Evolutionary conservation across 257 asterid genomes (phyloP).

Genomic region (Nicotiana paniculata): DNA sequence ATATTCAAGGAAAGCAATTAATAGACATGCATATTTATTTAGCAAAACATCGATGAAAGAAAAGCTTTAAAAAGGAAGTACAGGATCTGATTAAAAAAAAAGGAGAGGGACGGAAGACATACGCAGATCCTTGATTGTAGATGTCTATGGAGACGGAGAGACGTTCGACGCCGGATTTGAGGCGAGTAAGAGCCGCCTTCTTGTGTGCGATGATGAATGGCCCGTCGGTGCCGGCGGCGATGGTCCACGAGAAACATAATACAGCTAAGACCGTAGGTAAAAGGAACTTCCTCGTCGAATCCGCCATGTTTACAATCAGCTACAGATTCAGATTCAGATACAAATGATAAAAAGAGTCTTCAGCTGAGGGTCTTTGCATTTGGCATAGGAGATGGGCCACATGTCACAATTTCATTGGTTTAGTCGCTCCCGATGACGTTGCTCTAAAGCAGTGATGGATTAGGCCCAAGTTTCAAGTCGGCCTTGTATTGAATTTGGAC

Average conservation of each 20-base stretch:
- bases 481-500: background rate
- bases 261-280: constrained; percentile 28
- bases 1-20: background rate
- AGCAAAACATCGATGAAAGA: background rate
- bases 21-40: background rate
- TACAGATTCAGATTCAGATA: constrained; percentile 1
- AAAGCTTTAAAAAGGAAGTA: background rate
- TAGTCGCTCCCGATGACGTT: background rate
- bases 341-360: background rate
- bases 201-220: constrained; percentile 85
- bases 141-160: constrained; percentile 65
- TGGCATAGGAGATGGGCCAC: background rate
- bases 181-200: constrained; percentile 67
- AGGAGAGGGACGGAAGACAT: constrained; percentile 10
- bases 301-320: constrained; percentile 24
- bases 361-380: background rate
- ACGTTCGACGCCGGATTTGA: constrained; percentile 71
- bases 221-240: constrained; percentile 44
- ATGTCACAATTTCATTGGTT: background rate
- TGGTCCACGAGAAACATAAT: constrained; percentile 17
- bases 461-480: background rate
- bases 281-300: constrained; percentile 12
- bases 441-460: background rate
- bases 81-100: constrained; percentile 21
- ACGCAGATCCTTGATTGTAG: constrained; percentile 89